phyloP scores from a whole-genome alignment of 129 eudicot genomes.

The Apium graveolens region DNA sequence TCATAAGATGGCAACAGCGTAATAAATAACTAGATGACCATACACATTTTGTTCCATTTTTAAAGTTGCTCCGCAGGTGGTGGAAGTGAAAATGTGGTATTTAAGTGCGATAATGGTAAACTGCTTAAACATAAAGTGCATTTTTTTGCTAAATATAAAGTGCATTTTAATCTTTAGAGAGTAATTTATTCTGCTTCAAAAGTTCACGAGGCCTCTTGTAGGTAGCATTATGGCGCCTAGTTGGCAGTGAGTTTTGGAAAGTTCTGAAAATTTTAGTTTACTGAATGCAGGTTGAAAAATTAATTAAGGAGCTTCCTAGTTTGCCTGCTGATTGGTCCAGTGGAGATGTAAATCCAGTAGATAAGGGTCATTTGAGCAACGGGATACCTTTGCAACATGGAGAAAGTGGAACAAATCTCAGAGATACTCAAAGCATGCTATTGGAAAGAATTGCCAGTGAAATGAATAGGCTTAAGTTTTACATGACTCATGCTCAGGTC shows the following conservation, averaged over 20 bases:
- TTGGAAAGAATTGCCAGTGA: slow-evolving; percentile 98
- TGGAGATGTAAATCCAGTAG: slow-evolving; percentile 37
- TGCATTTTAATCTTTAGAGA: background rate
- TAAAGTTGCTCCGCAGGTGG: background rate
- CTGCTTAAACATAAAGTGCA: background rate
- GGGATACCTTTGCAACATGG: slow-evolving; percentile 65
- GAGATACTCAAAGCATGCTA: slow-evolving; percentile 98
- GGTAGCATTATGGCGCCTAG: background rate
- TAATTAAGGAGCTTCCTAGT: slow-evolving; percentile 82
- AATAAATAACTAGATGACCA: too few species aligned
- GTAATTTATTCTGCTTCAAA: background rate
- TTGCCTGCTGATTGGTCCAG: slow-evolving; percentile 79
- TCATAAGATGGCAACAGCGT: too few species aligned
- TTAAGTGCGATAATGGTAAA: background rate
- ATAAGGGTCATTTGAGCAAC: slow-evolving; percentile 51
- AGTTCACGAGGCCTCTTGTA: background rate
- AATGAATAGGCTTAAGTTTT: slow-evolving; percentile 96
- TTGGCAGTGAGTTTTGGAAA: background rate
- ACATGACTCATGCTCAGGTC: slow-evolving; percentile 94
- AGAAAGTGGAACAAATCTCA: slow-evolving; percentile 57
- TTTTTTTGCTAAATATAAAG: too few species aligned
- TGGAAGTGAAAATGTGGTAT: background rate
- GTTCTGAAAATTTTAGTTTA: background rate
- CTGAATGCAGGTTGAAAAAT: slow-evolving; percentile 68
- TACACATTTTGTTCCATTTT: too few species aligned